A percentile compares a stretch with the other conserved stretches of the same genome.
Conservation (phyloP, 2,329 filamentous ascomycete genomes). For the Botrytis squamosa region DNA sequence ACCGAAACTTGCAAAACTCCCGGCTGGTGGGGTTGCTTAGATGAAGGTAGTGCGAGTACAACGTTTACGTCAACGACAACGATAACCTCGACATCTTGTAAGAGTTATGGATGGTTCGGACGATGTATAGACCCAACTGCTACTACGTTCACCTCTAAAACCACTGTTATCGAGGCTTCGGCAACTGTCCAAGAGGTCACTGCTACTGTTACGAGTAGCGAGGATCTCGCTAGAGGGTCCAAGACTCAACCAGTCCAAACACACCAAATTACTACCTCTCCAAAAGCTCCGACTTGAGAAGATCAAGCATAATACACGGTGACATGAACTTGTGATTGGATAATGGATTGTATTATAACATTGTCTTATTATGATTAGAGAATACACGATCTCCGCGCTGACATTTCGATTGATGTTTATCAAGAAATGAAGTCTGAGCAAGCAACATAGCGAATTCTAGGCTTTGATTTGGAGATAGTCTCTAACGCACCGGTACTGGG, state of each 20-base stretch:
- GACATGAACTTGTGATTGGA: not conserved
- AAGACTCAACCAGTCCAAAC: not conserved
- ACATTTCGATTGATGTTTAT: not conserved
- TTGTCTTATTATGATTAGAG: not conserved
- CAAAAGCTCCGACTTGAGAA: not conserved
- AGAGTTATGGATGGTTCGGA: constrained; percentile 27
- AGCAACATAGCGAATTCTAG: not conserved
- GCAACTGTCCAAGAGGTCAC: not conserved
- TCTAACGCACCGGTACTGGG: not conserved
- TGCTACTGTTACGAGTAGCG: constrained; percentile 9
- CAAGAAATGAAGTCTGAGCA: not conserved
- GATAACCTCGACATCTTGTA: constrained; percentile 18
- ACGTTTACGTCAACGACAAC: constrained; percentile 34
- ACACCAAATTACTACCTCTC: constrained; percentile 17
- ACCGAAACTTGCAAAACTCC: constrained; percentile 85
- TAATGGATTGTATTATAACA: not conserved
- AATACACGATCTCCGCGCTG: not conserved
- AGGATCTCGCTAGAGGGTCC: not conserved
- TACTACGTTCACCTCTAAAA: constrained; percentile 13
- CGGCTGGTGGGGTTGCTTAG: constrained; percentile 66
- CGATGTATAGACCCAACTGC: constrained; percentile 9
- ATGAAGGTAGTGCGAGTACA: constrained; percentile 35
- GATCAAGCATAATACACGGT: not conserved
- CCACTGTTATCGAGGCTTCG: constrained; percentile 18
- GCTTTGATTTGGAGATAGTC: not conserved